Percentiles rank a stretch among this genome's conserved stretches.
Conservation (phyloP, 2,329 filamentous ascomycete genomes). For the Calycina marina region DNA sequence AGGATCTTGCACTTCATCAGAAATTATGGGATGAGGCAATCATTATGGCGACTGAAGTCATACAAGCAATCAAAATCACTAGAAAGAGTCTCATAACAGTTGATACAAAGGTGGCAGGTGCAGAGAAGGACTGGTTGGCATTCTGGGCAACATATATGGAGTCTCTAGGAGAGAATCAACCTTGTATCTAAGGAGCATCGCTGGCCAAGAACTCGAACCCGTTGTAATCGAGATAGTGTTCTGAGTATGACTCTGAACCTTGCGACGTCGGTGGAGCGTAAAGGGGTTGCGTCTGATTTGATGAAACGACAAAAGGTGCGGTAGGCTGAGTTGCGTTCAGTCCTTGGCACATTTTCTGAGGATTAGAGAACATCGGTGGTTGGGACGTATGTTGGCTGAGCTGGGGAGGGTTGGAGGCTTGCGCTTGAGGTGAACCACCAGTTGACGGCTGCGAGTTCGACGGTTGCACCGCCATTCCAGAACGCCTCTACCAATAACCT, state of each 20-base stretch:
- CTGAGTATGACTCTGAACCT: conserved; percentile 4
- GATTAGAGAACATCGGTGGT: conserved; percentile 1
- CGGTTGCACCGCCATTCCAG: conserved; percentile 6
- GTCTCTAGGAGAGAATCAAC: conserved; percentile 5
- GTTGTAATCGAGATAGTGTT: conserved; percentile 6
- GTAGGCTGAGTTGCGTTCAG: conserved; percentile 5
- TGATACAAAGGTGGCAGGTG: conserved; percentile 5
- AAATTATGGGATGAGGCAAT: conserved; percentile 6
- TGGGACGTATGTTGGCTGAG: conserved; percentile 2
- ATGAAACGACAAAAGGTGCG: conserved; percentile 1
- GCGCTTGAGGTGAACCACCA: conserved; percentile 2
- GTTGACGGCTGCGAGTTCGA: conserved; percentile 3
- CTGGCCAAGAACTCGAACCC: conserved; percentile 5
- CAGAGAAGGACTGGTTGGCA: conserved; percentile 10
- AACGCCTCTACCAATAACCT: conserved; percentile 8
- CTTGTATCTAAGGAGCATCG: conserved; percentile 7
- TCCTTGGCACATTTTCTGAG: conserved; percentile 3
- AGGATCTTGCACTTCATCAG: conserved; percentile 6
- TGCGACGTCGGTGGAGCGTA: conserved; percentile 3
- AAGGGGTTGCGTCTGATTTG: conserved; percentile 1
- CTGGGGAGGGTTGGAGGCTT: conserved; percentile 1
- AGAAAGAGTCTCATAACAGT: conserved; percentile 5
- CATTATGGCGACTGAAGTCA: conserved; percentile 6
- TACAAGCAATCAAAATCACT: conserved; percentile 5
- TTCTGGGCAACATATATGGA: conserved; percentile 10